phyloP scores from a whole-genome alignment of 108 stramenopile species.

The Asterionellopsis glacialis region DNA sequence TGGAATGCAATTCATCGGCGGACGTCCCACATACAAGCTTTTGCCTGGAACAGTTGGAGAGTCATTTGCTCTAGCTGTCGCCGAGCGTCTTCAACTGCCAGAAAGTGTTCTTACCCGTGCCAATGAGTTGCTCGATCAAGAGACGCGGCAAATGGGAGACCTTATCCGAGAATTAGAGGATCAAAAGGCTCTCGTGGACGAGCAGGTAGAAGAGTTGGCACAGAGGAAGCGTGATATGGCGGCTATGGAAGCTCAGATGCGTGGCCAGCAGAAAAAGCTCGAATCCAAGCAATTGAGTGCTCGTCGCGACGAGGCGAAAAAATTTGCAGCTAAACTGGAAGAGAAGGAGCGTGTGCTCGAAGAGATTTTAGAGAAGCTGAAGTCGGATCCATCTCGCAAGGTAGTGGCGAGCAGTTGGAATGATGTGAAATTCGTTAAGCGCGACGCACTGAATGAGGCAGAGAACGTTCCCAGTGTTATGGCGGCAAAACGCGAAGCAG shows the following conservation, averaged over 20 bases:
- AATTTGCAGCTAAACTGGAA: slow-evolving; percentile 81
- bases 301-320: slow-evolving; percentile 67
- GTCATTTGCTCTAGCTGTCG: slow-evolving; percentile 87
- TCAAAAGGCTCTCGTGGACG: slow-evolving; percentile 67
- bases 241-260: slow-evolving; percentile 63
- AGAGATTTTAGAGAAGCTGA: slow-evolving; percentile 73
- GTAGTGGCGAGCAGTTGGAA: slow-evolving; percentile 85
- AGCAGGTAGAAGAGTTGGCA: slow-evolving; percentile 63
- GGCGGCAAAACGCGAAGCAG: slow-evolving; percentile 27
- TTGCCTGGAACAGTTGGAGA: slow-evolving; percentile 89
- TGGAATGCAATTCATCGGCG: slow-evolving; percentile 90
- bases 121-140: slow-evolving; percentile 74
- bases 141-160: slow-evolving; percentile 84
- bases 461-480: slow-evolving; percentile 66
- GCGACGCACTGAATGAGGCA: slow-evolving; percentile 72
- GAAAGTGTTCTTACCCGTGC: slow-evolving; percentile 67
- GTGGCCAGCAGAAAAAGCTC: slow-evolving; percentile 52
- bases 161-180: slow-evolving; percentile 81
- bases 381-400: slow-evolving; percentile 71
- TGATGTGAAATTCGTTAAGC: slow-evolving; percentile 77
- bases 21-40: slow-evolving; percentile 87
- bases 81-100: slow-evolving; percentile 76
- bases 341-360: slow-evolving; percentile 88
- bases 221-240: slow-evolving; percentile 66
- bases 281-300: slow-evolving; percentile 67